These are phyloP conservation scores for Candida patagonica DNA, from an alignment of 805 yeast genomes.

Conservation along the genomic window DNA sequence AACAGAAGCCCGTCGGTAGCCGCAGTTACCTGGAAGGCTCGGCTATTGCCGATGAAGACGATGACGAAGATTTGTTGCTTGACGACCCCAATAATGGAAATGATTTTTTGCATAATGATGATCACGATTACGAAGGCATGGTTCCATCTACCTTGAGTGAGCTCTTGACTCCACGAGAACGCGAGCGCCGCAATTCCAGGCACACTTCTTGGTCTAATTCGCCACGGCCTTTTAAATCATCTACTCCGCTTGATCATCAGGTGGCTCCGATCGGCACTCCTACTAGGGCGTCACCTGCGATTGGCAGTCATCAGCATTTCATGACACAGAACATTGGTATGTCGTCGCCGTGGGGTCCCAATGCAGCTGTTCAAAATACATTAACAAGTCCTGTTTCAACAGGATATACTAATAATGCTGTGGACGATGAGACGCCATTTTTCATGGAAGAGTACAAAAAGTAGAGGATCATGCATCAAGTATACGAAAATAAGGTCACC, in stretches of 20 bases:
- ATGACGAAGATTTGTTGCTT: conserved; percentile 27
- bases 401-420: conserved; percentile 5
- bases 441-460: too few species aligned
- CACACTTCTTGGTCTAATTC: conserved; percentile 13
- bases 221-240: conserved; percentile 3
- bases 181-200: conserved; percentile 36
- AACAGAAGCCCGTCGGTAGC: conserved; percentile 3
- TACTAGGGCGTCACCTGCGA: neutral
- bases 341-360: too few species aligned
- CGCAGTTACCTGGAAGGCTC: conserved; percentile 22
- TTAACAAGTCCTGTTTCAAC: neutral
- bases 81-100: neutral
- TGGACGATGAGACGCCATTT: conserved; percentile 20
- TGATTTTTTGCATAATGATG: conserved; percentile 29
- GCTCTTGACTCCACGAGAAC: conserved; percentile 71
- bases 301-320: neutral
- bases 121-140: conserved; percentile 47
- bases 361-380: neutral
- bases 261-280: conserved; percentile 3
- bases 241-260: neutral
- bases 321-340: neutral
- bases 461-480: too few species aligned
- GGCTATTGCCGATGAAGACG: conserved; percentile 33
- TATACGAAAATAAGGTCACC: too few species aligned
- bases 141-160: conserved; percentile 79